Evolutionary conservation across 2,329 filamentous ascomycete species (phyloP).

Genomic region (Decorospora gaudefroyi): DNA sequence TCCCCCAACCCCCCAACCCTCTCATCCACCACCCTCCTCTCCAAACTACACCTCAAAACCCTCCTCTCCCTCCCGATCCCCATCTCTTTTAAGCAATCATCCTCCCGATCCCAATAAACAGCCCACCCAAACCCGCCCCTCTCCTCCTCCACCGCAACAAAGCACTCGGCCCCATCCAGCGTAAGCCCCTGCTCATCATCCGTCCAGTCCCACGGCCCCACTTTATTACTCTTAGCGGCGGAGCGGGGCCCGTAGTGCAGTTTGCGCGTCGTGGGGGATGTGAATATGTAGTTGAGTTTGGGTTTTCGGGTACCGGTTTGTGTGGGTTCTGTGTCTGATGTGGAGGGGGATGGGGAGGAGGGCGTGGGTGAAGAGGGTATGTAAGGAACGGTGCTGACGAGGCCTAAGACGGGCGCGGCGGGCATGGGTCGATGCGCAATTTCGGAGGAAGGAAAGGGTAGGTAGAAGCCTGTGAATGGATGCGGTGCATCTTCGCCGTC

Average conservation of each 20-base stretch:
- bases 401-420: constrained; percentile 50
- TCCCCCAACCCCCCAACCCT: constrained; percentile 21
- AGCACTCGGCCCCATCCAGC: constrained; percentile 60
- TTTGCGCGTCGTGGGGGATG: constrained; percentile 63
- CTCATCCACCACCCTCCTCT: constrained; percentile 46
- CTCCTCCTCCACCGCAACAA: constrained; percentile 61
- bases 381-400: constrained; percentile 54
- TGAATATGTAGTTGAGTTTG: constrained; percentile 70
- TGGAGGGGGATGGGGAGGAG: constrained; percentile 14
- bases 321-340: background rate
- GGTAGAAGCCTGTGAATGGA: constrained; percentile 57
- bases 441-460: constrained; percentile 54
- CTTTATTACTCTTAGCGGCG: constrained; percentile 70
- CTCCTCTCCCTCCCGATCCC: constrained; percentile 49
- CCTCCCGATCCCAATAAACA: constrained; percentile 57
- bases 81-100: constrained; percentile 50
- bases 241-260: constrained; percentile 69
- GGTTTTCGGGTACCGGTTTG: constrained; percentile 46
- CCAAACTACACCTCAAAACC: constrained; percentile 52
- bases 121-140: constrained; percentile 56
- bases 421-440: constrained; percentile 44
- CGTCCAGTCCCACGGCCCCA: constrained; percentile 84
- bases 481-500: constrained; percentile 44
- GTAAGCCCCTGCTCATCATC: constrained; percentile 60
- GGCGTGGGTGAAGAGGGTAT: constrained; percentile 43